Percentiles rank a stretch among this genome's conserved stretches.
These are phyloP conservation scores for Silene uniflora DNA, from an alignment of 148 eudicot genomes.

Conservation along the genomic window DNA sequence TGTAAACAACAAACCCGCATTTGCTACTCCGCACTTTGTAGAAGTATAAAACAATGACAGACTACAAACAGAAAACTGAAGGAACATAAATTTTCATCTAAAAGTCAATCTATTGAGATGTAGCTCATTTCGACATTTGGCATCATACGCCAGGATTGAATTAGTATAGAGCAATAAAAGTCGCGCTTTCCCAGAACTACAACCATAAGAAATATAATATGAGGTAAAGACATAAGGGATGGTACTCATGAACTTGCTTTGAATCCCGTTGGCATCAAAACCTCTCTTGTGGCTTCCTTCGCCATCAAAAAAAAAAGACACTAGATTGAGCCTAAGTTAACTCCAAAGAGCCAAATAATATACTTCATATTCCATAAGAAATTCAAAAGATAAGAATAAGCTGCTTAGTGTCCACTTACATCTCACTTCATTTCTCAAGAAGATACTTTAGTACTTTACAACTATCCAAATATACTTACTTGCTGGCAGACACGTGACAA, in stretches of 20 bases:
- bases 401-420: slow-evolving; percentile 3
- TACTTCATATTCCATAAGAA: neutral
- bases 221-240: too few relatives aligned
- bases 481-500: slow-evolving; percentile 81
- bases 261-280: neutral
- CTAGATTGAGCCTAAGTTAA: neutral
- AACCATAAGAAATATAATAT: neutral
- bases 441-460: neutral
- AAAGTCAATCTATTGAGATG: neutral
- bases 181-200: neutral
- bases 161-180: neutral
- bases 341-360: neutral
- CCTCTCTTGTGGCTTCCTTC: neutral
- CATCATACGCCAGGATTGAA: neutral
- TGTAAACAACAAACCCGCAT: neutral
- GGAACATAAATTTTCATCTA: neutral
- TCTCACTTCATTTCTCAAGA: slow-evolving; percentile 3
- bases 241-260: neutral
- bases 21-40: neutral
- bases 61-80: neutral
- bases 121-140: neutral
- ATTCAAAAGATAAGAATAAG: neutral
- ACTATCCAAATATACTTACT: slow-evolving; percentile 38
- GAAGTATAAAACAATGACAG: neutral
- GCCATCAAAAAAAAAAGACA: neutral